Base-by-base conservation (phyloP, 108 stramenopile species). In the Nitzschia sp. region DNA sequence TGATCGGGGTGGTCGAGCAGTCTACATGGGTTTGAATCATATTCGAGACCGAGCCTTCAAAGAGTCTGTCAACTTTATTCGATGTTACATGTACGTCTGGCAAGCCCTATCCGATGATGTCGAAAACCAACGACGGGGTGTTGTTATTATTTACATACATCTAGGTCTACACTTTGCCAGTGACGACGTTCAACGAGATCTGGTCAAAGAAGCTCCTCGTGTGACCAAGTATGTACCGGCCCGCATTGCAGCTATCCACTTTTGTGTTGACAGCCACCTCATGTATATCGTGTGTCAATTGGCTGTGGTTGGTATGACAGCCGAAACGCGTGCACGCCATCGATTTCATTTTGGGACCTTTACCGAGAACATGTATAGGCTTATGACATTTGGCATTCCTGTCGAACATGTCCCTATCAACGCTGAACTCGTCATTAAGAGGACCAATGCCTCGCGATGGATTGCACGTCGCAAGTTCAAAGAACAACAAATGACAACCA, bases 341-440 rank as follows among this genome's bases (percentile, higher is more conserved):
- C 42, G 62, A 24, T 10, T 46, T 1, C 62, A 63, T 63, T 43
- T 21, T 24, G 62, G 62, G 8, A 22, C 43, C 19, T 43, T 46
- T 48, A 24, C 22, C 19, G 62, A 63, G 62, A 15, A 19, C 62
- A 37, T 46, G 44, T 63, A 63, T 63, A 10, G 17, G 11, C 41
- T 63, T 1, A 15, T 41, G 20, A 48, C 43, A 1, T 63, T 8
- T 46, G 62, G 62, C 19, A 63, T 63, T 21, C 62, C 41, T 0
- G 21, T 41, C 10, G 41, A 19, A 12, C 22, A 46, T 8, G 20
- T 63, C 3, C 62, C 62, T 14, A 19, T 63, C 11, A 17, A 43
- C 22, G 8, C 52, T 1, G 26, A 46, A 19, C 19, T n/a, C 21
- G 19, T 21, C 10, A 10, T 63, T 5, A 63, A 63, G 43, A 44